phyloP scores from a whole-genome alignment of 768 basidiomycete species.

The Heimioporus sp. region DNA sequence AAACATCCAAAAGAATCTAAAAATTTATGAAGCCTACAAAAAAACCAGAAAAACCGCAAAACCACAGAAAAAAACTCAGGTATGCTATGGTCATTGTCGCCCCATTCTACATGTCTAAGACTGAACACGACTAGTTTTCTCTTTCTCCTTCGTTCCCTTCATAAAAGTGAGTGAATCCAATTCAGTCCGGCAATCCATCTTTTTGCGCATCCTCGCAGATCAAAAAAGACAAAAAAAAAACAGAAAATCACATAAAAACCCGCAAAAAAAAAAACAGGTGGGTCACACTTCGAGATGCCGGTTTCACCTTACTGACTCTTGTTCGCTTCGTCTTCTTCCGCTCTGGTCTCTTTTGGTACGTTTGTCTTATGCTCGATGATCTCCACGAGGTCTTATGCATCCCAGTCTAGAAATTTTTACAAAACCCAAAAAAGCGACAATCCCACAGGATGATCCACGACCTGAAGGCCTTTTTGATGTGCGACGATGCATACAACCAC shows the following conservation, averaged over 20 bases:
- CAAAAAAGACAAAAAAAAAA: not conserved
- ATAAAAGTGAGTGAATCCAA: not conserved
- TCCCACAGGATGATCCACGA: not conserved
- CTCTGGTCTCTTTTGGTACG: not conserved
- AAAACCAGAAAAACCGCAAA: too few species aligned
- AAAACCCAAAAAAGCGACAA: constrained; percentile 1
- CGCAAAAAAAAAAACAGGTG: not conserved
- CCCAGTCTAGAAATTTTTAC: not conserved
- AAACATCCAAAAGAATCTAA: not conserved
- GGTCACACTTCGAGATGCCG: not conserved
- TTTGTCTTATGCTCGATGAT: not conserved
- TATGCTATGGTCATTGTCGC: not conserved
- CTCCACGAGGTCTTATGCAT: not conserved
- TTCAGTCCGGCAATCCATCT: not conserved
- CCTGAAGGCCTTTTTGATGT: not conserved
- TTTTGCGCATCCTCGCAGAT: not conserved
- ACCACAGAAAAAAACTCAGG: not conserved
- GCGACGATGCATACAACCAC: not conserved
- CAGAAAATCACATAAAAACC: not conserved
- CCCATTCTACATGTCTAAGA: not conserved
- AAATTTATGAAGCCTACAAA: not conserved
- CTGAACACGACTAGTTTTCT: not conserved
- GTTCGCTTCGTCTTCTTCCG: not conserved
- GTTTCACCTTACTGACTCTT: not conserved
- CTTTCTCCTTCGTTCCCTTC: not conserved